Evolutionary conservation across 2,329 filamentous ascomycete species (phyloP).

Genomic region (Arachnopeziza araneosa): DNA sequence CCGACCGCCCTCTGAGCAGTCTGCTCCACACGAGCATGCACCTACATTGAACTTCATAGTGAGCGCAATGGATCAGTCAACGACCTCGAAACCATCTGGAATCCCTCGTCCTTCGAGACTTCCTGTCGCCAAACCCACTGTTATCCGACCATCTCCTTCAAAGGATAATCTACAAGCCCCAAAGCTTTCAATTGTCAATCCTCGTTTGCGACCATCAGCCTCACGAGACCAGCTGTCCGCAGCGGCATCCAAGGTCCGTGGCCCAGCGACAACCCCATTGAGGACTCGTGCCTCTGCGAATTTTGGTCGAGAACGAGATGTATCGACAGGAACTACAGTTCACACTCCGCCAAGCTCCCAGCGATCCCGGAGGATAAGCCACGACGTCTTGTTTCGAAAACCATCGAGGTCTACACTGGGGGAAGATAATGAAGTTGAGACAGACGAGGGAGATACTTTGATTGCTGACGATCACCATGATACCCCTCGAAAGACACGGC

Average conservation of each 20-base stretch:
- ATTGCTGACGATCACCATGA: background rate
- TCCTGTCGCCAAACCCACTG: constrained; percentile 40
- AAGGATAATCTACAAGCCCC: constrained; percentile 39
- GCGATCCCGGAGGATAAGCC: background rate
- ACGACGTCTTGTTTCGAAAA: background rate
- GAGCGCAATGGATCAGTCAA: constrained; percentile 25
- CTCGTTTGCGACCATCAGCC: constrained; percentile 23
- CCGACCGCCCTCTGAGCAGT: background rate
- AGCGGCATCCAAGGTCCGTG: background rate
- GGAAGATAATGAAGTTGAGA: background rate
- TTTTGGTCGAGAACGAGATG: constrained; percentile 11
- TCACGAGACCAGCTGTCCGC: constrained; percentile 16
- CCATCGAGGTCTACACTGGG: background rate
- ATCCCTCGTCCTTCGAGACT: constrained; percentile 49
- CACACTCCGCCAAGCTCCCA: constrained; percentile 6
- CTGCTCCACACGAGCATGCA: background rate
- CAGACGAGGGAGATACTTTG: background rate
- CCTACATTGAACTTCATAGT: background rate
- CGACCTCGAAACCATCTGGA: constrained; percentile 21
- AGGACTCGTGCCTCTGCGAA: background rate
- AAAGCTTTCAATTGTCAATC: constrained; percentile 11
- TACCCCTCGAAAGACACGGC: constrained; percentile 22
- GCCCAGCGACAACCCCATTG: background rate
- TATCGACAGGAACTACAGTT: constrained; percentile 9
- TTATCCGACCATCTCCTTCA: constrained; percentile 41